Base-by-base conservation (phyloP, 2,329 filamentous ascomycete species). In the Aureobasidium namibiae region DNA sequence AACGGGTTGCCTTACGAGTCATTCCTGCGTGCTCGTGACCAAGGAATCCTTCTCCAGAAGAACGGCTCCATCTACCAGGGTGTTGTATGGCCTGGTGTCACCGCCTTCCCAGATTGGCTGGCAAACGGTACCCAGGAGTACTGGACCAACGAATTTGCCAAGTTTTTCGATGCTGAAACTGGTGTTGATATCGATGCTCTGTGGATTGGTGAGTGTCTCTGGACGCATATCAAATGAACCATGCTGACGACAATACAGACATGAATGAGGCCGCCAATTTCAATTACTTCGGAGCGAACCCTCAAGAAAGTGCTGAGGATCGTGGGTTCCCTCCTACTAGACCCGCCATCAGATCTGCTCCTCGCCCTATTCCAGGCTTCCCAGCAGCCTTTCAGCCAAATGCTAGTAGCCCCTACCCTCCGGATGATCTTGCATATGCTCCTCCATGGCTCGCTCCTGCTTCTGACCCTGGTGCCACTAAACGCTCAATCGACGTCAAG, bases 161-260 rank as follows among this genome's bases (percentile, higher is more conserved):
- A 67, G 1, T 89, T 89, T 74, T 91, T 92, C 73, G 71, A 79
- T 61, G 72, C 80, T 0, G 75, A 83, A 0, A 78, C 73, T 1
- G 89, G 88, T 26, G 78, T 92, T 14, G 82, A 92, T 63, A 86
- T 92, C 50, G 89, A 92, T 62, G 89, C 81, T 0, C 76, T 92
- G 1, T 92, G 88, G 74, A 26, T 90, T n/a, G n/a, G n/a, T n/a
- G n/a, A n/a, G n/a, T n/a, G n/a, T n/a, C n/a, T n/a, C n/a, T n/a
- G n/a, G n/a, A n/a, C n/a, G n/a, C n/a, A n/a, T n/a, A n/a, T n/a
- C n/a, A n/a, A n/a, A n/a, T n/a, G n/a, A n/a, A n/a, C n/a, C n/a
- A n/a, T n/a, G n/a, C n/a, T n/a, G n/a, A n/a, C n/a, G n/a, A n/a
- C n/a, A n/a, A n/a, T n/a, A n/a, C n/a, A 63, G 87, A 90, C 65